phyloP scores from a whole-genome alignment of 2,329 filamentous ascomycete species.

The Grosmannia clavigera region DNA sequence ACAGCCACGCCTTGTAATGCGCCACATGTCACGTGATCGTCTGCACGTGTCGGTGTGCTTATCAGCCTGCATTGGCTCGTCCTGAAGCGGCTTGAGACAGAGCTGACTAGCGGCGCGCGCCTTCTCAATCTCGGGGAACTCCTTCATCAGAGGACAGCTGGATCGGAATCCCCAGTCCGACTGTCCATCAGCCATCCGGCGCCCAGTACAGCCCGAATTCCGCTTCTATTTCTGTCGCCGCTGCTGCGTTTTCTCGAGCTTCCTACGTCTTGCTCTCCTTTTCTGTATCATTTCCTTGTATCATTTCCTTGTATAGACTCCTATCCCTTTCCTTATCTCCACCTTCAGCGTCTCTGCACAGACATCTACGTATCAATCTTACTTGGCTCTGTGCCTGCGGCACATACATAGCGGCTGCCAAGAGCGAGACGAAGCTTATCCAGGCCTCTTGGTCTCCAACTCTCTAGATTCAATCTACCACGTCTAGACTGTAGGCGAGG shows the following conservation, averaged over 20 bases:
- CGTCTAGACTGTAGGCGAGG: not conserved
- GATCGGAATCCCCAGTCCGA: not conserved
- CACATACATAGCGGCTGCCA: not conserved
- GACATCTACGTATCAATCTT: not conserved
- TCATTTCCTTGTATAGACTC: too few relatives aligned
- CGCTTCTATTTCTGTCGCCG: too few relatives aligned
- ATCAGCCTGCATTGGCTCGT: not conserved
- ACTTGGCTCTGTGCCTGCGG: not conserved
- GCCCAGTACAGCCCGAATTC: not conserved
- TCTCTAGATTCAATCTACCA: too few relatives aligned
- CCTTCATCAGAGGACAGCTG: not conserved
- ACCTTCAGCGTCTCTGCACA: not conserved
- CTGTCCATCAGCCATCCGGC: not conserved
- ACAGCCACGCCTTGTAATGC: not conserved
- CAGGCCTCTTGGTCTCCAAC: not conserved
- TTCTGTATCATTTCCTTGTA: too few relatives aligned
- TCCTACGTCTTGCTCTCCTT: too few relatives aligned
- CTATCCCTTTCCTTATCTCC: not conserved
- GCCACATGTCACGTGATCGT: not conserved
- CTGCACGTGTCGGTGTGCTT: not conserved
- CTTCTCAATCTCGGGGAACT: not conserved
- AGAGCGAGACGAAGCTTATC: not conserved
- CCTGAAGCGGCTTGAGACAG: not conserved
- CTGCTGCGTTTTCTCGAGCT: not conserved
- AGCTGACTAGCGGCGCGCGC: not conserved